A percentile compares a stretch with the other conserved stretches of the same genome.
Evolutionary conservation across 192 early-diverging fungal species (phyloP).

Genomic region (Backusella westeae): DNA sequence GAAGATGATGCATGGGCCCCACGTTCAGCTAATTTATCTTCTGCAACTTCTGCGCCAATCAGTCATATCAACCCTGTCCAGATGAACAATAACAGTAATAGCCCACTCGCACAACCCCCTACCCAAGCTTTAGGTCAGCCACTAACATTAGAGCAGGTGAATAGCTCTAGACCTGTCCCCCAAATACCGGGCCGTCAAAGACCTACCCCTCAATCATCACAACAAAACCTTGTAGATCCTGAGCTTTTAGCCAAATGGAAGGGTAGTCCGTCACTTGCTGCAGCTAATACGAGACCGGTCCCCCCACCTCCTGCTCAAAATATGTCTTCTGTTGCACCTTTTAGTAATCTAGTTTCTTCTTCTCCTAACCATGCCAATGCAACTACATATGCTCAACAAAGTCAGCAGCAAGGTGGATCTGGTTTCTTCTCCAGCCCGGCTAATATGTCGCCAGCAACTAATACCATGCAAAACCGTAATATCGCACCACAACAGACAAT

Average conservation of each 20-base stretch:
- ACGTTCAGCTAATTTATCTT: constrained; percentile 29
- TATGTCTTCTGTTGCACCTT: background rate
- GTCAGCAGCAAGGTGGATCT: background rate
- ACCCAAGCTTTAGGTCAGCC: background rate
- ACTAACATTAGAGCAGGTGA: background rate
- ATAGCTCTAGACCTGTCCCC: background rate
- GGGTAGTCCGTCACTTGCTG: constrained; percentile 13
- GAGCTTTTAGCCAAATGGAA: constrained; percentile 26
- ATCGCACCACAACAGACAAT: background rate
- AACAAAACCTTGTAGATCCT: background rate
- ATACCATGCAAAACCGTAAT: background rate
- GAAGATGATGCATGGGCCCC: constrained; percentile 59
- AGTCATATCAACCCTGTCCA: background rate
- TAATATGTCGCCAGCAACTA: constrained; percentile 10
- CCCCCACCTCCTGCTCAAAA: constrained; percentile 12
- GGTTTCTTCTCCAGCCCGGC: constrained; percentile 18
- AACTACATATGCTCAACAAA: background rate
- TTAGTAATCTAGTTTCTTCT: background rate
- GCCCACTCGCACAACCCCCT: background rate
- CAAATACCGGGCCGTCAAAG: background rate
- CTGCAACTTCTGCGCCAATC: background rate
- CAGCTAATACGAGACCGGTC: constrained; percentile 17
- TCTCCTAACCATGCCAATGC: background rate
- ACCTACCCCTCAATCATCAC: background rate
- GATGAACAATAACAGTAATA: background rate